Percentiles rank a stretch among this genome's conserved stretches.
Evolutionary conservation across 177 flowering plant genomes (phyloP).

Genomic region (Vitis hybrid): DNA sequence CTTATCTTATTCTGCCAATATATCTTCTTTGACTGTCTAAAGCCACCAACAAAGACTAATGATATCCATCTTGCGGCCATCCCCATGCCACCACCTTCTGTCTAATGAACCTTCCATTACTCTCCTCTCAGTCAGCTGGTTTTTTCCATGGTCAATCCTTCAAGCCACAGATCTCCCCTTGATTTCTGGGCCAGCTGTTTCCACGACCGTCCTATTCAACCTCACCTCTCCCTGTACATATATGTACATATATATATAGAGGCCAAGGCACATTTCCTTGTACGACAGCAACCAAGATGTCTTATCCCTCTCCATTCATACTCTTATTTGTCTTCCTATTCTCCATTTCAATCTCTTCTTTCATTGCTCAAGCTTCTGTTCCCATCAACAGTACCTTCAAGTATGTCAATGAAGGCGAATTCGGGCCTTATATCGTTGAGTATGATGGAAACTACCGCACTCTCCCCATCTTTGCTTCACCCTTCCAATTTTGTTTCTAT

Average conservation of each 20-base stretch:
- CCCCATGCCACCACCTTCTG: too few species aligned
- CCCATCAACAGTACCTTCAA: slow-evolving; percentile 22
- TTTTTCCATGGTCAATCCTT: too few species aligned
- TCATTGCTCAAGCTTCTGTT: slow-evolving; percentile 18
- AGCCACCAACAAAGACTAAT: too few species aligned
- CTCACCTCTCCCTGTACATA: too few species aligned
- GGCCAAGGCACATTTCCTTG: neutral
- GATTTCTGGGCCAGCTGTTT: too few species aligned
- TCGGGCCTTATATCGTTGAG: slow-evolving; percentile 30
- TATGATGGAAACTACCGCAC: slow-evolving; percentile 30
- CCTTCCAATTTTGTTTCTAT: slow-evolving; percentile 41
- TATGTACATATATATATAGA: neutral
- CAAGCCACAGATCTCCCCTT: too few species aligned
- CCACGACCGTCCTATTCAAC: too few species aligned
- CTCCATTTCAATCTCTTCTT: slow-evolving; percentile 14
- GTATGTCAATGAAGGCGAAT: slow-evolving; percentile 35
- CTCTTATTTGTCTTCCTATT: slow-evolving; percentile 1
- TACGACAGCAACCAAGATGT: neutral
- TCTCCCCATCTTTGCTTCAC: slow-evolving; percentile 11
- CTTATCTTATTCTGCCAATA: too few species aligned
- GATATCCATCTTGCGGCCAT: too few species aligned
- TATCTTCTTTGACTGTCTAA: too few species aligned
- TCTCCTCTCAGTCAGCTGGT: too few species aligned
- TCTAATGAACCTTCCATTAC: too few species aligned
- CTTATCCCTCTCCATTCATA: neutral